Base-by-base conservation (phyloP, 192 early-diverging fungal genomes). In the Pilobolus umbonatus region DNA sequence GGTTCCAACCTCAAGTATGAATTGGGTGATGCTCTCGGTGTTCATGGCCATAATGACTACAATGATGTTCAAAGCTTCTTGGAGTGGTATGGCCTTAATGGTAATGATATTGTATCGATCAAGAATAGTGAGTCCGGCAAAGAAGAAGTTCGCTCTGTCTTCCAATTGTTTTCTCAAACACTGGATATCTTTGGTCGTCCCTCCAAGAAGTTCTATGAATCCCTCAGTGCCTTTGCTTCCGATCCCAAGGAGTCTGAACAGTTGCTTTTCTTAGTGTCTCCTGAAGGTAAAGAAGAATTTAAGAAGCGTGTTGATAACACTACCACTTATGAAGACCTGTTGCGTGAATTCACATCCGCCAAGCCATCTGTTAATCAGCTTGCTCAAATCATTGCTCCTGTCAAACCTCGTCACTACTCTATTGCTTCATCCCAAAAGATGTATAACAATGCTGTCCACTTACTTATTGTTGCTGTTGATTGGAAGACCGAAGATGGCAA, bases 371-470 rank as follows among this genome's bases (percentile, higher is more conserved):
- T 92, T 43, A 75, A 83, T 44, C 81, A 86, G 44, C 75, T 98
- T 29, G 75, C 92, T 3, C 72, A 70, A 38, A 67, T 89, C 57
- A 81, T 98, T 54, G 79, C 93, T 8, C 75, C 82, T 28, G 93
- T 96, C 80, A 98, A 96, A 72, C 93, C 95, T 40, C 86, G 95
- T 60, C 93, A 94, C 66, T 98, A 98, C 81, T 98, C 95, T n/a
- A 98, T 98, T 62, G 88, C 95, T 9, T 96, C 94, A 10, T 87
- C 90, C 5, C 83, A 85, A 67, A 86, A 79, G 68, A 85, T 93
- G 75, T 91, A 91, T 65, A 89, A 90, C 15, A 87, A 87, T 72
- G 81, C 80, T 51, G 93, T 98, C 10, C 95, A 98, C 73, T 74
- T 98, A 40, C 75, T 95, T 17, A 85, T 98, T 40, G 95, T 98